Percentiles rank a stretch among this genome's conserved stretches.
Conservation (phyloP, 2,329 filamentous ascomycete genomes). For the Claviceps fusiformis region DNA sequence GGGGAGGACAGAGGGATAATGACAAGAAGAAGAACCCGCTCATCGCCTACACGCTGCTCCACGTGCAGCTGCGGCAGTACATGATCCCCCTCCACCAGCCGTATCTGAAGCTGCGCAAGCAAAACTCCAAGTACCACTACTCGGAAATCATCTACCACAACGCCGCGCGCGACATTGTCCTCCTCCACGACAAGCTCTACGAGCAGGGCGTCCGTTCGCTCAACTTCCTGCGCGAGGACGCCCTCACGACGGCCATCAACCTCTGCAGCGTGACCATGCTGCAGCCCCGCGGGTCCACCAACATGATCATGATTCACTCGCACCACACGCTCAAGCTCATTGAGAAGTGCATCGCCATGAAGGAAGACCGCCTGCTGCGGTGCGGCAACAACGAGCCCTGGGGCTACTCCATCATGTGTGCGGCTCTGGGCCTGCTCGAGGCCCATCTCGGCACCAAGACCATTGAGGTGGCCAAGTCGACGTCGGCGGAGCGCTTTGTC, state of each 20-base stretch:
- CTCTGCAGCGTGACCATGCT: conserved; percentile 48
- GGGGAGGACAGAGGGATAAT: conserved; percentile 2
- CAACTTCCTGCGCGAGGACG: conserved; percentile 47
- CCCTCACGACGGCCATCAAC: conserved; percentile 45
- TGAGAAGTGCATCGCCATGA: conserved; percentile 46
- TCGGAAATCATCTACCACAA: conserved; percentile 52
- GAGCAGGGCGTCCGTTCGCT: conserved; percentile 44
- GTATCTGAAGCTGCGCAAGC: conserved; percentile 44
- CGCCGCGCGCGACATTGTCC: conserved; percentile 45
- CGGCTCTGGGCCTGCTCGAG: conserved; percentile 43
- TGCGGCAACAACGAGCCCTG: conserved; percentile 51
- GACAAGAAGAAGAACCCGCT: conserved; percentile 36
- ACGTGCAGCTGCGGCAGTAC: conserved; percentile 47
- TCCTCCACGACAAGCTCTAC: conserved; percentile 47
- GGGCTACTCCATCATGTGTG: conserved; percentile 51
- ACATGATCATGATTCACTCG: conserved; percentile 49
- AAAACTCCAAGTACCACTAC: conserved; percentile 48
- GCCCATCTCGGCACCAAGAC: conserved; percentile 45
- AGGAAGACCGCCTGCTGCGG: conserved; percentile 46
- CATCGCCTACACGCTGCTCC: conserved; percentile 45
- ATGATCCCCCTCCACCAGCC: conserved; percentile 49
- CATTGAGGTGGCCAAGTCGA: conserved; percentile 41
- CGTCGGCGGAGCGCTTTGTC: conserved; percentile 45
- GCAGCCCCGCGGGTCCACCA: conserved; percentile 43
- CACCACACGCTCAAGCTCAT: conserved; percentile 47